Evolutionary conservation across 75 land plant genomes (phyloP).

Genomic region (Cunninghamia lanceolata): DNA sequence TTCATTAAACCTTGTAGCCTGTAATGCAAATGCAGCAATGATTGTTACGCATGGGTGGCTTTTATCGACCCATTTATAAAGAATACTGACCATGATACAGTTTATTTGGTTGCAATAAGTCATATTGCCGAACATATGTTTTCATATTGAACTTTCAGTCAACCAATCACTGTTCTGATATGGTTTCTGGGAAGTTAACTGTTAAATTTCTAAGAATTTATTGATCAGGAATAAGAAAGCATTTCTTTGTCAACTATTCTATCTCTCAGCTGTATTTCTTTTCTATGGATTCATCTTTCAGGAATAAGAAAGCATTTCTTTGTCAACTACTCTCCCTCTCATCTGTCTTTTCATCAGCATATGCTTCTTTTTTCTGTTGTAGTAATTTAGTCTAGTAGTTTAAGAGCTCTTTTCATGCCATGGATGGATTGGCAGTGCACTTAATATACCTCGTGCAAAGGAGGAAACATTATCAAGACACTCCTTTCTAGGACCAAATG

Average conservation of each 20-base stretch:
- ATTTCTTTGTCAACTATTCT: not conserved
- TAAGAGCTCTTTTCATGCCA: too few species aligned
- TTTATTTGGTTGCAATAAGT: not conserved
- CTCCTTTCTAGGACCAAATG: conserved; percentile 82
- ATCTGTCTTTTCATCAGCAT: not conserved
- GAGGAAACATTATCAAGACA: conserved; percentile 87
- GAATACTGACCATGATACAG: not conserved
- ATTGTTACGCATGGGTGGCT: not conserved
- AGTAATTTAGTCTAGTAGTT: not conserved
- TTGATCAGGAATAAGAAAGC: not conserved
- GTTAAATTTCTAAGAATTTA: not conserved
- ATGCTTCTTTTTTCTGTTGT: not conserved
- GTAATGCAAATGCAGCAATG: not conserved
- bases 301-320: not conserved
- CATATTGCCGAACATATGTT: not conserved
- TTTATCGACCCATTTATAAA: not conserved
- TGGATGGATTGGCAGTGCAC: conserved; percentile 24
- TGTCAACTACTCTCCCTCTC: not conserved
- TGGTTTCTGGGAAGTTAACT: not conserved
- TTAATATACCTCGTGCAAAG: conserved; percentile 62
- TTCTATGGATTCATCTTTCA: not conserved
- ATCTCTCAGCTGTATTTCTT: not conserved
- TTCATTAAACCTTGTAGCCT: not conserved
- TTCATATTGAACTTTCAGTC: not conserved
- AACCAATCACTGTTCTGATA: not conserved